Conservation (phyloP, 768 basidiomycete genomes). For the Rubroboletus satanas region DNA sequence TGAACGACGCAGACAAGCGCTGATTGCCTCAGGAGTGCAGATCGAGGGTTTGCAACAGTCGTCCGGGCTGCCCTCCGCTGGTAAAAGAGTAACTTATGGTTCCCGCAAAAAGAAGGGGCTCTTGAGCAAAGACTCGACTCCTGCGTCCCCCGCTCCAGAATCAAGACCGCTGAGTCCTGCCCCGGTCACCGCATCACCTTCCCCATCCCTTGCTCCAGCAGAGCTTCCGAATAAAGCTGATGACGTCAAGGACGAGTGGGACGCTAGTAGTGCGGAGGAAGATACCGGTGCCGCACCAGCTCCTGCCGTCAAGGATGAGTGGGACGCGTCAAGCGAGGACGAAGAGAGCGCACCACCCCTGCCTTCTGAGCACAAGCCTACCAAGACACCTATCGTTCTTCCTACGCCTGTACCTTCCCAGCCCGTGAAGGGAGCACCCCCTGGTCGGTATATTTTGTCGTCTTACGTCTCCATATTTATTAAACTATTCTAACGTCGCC, state of each 20-base stretch:
- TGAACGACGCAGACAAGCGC: conserved; percentile 85
- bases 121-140: conserved; percentile 34
- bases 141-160: conserved; percentile 47
- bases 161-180: conserved; percentile 49
- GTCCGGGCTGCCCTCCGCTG: conserved; percentile 36
- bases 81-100: conserved; percentile 79
- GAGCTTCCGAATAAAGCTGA: conserved; percentile 23
- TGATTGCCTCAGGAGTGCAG: conserved; percentile 83
- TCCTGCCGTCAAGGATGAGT: conserved; percentile 48
- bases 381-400: conserved; percentile 3
- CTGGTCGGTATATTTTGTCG: conserved; percentile 10
- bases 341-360: conserved; percentile 37
- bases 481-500: background rate
- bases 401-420: background rate
- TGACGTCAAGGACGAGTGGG: conserved; percentile 53
- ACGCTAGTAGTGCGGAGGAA: conserved; percentile 45
- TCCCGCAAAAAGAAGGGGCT: conserved; percentile 77
- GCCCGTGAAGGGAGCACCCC: conserved; percentile 1
- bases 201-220: conserved; percentile 26
- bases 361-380: conserved; percentile 14
- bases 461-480: background rate
- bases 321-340: conserved; percentile 67
- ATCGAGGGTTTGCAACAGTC: conserved; percentile 83
- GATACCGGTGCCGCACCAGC: conserved; percentile 26
- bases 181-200: conserved; percentile 22